Evolutionary conservation across 1,139 yeast genomes (phyloP), one percentile per base, ranked within the genome.

Genomic region (Suhomyces bokatorum): DNA sequence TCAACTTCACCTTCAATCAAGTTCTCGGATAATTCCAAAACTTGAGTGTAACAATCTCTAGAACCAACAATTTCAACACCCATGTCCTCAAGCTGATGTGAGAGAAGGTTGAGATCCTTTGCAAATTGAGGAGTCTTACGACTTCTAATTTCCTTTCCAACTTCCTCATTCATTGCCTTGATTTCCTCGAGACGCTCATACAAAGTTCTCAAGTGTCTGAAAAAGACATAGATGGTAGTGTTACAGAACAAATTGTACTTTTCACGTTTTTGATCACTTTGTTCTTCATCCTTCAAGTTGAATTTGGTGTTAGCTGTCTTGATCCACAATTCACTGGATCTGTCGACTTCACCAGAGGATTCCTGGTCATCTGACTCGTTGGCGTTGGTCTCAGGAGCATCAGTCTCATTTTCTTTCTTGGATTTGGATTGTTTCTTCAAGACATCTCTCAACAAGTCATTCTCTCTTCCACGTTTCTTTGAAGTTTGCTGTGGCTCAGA

Each of bases 1-100:
- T 93, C 99, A 43, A 93, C 72, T 34, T 90, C 95, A 26, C 96
- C 97, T 57, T 89, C 95, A 52, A 95, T 87, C 43, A 91, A 72
- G 52, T 82, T 80, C 55, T 82, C 90, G 44, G 95, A 80, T 47
- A 93, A 73, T 2, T 71, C 72, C 48, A 93, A 71, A 15, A 90
- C 79, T 65, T 93, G 97, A 32, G 74, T 67, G 63, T 93, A 95
- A 45, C 95, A 86, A 54, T 79, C 72, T 55, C 83, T 83, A 8
- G 78, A 71, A 14, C 89, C 88, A 30, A 73, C 73, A 55, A 91
- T 85, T 49, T 81, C 80, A 43, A 91, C 77, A 1, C 95, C 93
- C 77, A 83, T 68, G 44, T 90, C 95, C 52, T 83, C 87, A 43
- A 93, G 73, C 60, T 89, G 95, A 52, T 84, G 87, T 36, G 91